Evolutionary conservation across 2,329 filamentous ascomycete genomes (phyloP).

Genomic region (Penicillium sp.): DNA sequence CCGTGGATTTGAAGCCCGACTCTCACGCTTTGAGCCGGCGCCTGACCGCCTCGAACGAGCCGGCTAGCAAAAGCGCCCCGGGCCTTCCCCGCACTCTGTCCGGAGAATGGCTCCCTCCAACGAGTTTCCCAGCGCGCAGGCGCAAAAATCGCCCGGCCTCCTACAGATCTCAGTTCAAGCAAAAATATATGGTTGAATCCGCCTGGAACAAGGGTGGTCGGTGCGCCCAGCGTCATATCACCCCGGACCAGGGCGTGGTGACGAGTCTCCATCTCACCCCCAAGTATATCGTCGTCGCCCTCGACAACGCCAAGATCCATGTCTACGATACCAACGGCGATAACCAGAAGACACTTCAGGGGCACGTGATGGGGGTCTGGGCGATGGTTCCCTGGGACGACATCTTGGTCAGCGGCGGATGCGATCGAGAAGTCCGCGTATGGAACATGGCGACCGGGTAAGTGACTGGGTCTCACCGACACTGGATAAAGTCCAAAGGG

Average conservation of each 20-base stretch:
- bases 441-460: constrained; percentile 96
- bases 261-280: constrained; percentile 92
- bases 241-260: constrained; percentile 93
- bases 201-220: constrained; percentile 94
- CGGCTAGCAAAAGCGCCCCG: constrained; percentile 51
- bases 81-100: constrained; percentile 49
- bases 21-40: constrained; percentile 25
- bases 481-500: neutral
- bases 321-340: constrained; percentile 93
- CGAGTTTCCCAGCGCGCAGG: constrained; percentile 39
- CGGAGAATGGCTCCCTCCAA: constrained; percentile 37
- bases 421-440: constrained; percentile 93
- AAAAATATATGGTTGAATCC: constrained; percentile 94
- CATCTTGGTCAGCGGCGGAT: constrained; percentile 91
- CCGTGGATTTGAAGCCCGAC: constrained; percentile 25
- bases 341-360: constrained; percentile 84
- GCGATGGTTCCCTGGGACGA: constrained; percentile 99
- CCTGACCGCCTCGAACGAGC: constrained; percentile 31
- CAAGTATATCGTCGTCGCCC: constrained; percentile 95
- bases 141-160: constrained; percentile 71
- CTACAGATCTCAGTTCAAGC: constrained; percentile 97
- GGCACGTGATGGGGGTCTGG: constrained; percentile 99
- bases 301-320: constrained; percentile 98
- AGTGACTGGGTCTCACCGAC: constrained; percentile 24
- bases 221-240: constrained; percentile 83